phyloP scores from a whole-genome alignment of 2,329 filamentous ascomycete species.

The Colletotrichum navitas region DNA sequence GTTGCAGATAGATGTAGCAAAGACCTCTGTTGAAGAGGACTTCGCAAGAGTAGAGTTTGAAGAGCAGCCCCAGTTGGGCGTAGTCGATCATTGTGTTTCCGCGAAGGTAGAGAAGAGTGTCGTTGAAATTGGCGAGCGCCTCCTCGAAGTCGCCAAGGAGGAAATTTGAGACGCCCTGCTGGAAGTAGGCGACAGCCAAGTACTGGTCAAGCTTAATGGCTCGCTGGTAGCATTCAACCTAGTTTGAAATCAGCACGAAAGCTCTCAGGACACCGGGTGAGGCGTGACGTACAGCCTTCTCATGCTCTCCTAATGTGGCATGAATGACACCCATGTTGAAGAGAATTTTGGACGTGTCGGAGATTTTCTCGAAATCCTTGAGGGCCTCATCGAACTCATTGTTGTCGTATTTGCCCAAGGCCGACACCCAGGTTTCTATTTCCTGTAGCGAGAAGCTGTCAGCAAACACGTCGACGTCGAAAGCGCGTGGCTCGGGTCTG shows the following conservation, averaged over 20 bases:
- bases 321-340: slow-evolving; percentile 99
- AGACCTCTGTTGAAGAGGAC: slow-evolving; percentile 97
- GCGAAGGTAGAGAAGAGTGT: slow-evolving; percentile 92
- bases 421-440: slow-evolving; percentile 98
- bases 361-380: slow-evolving; percentile 84
- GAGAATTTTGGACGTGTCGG: slow-evolving; percentile 96
- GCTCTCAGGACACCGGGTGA: slow-evolving; percentile 3
- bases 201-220: slow-evolving; percentile 93
- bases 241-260: slow-evolving; percentile 43
- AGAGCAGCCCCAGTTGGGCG: slow-evolving; percentile 92
- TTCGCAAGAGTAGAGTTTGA: slow-evolving; percentile 97
- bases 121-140: slow-evolving; percentile 97
- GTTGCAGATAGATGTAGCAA: slow-evolving; percentile 96
- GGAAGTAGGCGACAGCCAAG: slow-evolving; percentile 97
- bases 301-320: slow-evolving; percentile 94
- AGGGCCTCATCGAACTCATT: slow-evolving; percentile 96
- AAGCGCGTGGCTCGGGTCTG: background rate
- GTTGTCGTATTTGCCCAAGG: slow-evolving; percentile 92
- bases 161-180: slow-evolving; percentile 98
- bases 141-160: slow-evolving; percentile 97
- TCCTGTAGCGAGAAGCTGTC: slow-evolving; percentile 68
- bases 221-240: slow-evolving; percentile 96
- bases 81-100: slow-evolving; percentile 99
- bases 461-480: background rate
- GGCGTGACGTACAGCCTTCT: slow-evolving; percentile 81